Evolutionary conservation across 2,329 filamentous ascomycete species (phyloP), one percentile per base, ranked within the genome.

Genomic region (Aspergillus hortae): DNA sequence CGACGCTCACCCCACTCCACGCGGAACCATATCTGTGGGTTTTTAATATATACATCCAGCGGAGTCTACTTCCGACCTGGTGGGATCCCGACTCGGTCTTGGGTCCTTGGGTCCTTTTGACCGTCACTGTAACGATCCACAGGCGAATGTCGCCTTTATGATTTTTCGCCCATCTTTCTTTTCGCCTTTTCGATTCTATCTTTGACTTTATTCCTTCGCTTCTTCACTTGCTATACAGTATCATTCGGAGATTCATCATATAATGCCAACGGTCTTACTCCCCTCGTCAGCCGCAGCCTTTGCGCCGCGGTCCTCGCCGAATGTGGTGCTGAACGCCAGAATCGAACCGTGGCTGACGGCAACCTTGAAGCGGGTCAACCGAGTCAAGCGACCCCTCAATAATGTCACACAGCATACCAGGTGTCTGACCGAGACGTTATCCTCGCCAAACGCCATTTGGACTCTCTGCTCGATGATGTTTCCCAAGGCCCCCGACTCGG

Each of bases 261-360:
- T 70, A 70, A 97, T 97, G 94, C 91, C 91, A 71, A 88, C 91
- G 67, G 88, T 94, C 80, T 81, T 99, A 72, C 80, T 99, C 65
- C 94, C 94, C 63, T 92, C 92, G 57, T 97, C 94, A 66, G 94
- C 94, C 61, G 91, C 92, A 57, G 92, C 94, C 67, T 99, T 97
- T 79, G 92, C 92, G 65, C 92, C 92, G 63, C 85, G 94, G 67
- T 90, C 90, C 45, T 91, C 90, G 23, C 92, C 95, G 73, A 97
- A 95, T 71, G 90, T 99, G 62, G 94, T 99, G 55, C 80, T 99
- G 66, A 89, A 87, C 67, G 88, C 87, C 70, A 95, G 94, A 78
- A 85, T 95, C 67, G 92, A 96, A 77, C 89, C 91, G 54, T 99
- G 94, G 94, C 82, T 97, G 74, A 99, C 94, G 33, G 89, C 92